Evolutionary conservation across 441 rosid genomes (phyloP).

Genomic region (Rhodomyrtus psidioides): DNA sequence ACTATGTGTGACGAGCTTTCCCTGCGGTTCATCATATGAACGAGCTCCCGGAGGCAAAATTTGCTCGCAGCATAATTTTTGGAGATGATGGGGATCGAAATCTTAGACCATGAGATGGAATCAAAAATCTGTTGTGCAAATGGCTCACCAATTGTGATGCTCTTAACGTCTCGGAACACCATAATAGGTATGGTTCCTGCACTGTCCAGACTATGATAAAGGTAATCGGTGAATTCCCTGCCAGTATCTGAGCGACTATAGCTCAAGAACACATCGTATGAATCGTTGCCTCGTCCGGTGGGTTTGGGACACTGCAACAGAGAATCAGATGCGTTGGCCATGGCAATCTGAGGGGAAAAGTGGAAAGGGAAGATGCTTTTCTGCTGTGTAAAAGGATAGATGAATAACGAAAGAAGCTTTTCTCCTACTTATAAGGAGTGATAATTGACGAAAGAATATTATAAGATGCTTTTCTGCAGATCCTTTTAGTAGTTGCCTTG

Average conservation of each 20-base stretch:
- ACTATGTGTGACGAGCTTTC: fast-evolving
- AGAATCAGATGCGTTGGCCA: neutral
- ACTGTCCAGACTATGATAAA: neutral
- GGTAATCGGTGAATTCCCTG: neutral
- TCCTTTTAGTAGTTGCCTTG: too few species aligned
- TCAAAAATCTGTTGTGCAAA: neutral
- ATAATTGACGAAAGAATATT: too few species aligned
- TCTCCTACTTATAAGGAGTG: too few species aligned
- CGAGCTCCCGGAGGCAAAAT: fast-evolving
- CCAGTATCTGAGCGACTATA: neutral
- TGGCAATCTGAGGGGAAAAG: neutral
- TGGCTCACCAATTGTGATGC: neutral
- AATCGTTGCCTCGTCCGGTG: too few species aligned
- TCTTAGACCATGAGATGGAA: neutral
- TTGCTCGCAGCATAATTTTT: neutral
- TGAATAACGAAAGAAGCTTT: too few species aligned
- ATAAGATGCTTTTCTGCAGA: too few species aligned
- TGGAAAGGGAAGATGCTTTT: neutral
- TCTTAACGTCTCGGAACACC: neutral
- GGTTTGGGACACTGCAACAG: neutral
- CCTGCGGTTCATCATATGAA: fast-evolving
- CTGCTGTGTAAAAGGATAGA: too few species aligned
- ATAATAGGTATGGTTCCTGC: fast-evolving
- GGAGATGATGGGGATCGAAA: neutral
- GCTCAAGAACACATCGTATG: too few species aligned